Percentiles rank a stretch among this genome's conserved stretches.
These are phyloP conservation scores for Iberis pinnata DNA, from an alignment of 345 rosid species.

Conservation along the genomic window DNA sequence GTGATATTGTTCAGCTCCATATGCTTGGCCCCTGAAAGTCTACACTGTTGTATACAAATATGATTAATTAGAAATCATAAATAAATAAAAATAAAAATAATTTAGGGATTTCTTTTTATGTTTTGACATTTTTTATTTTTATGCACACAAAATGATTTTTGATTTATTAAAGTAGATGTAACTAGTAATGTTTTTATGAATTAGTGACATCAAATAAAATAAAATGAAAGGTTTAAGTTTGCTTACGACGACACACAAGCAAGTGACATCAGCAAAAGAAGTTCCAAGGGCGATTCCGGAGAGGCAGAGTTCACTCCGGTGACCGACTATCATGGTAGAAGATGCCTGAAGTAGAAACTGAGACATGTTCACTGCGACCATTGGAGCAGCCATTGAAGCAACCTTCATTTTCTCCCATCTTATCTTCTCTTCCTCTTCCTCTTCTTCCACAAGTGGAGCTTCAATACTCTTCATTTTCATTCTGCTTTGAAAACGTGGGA, in stretches of 20 bases:
- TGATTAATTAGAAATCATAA: not conserved
- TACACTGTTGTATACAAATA: constrained; percentile 28
- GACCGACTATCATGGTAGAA: constrained; percentile 32
- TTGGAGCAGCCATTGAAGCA: constrained; percentile 34
- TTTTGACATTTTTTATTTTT: no score
- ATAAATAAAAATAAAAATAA: not conserved
- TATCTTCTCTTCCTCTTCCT: constrained; percentile 12
- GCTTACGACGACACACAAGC: constrained; percentile 33
- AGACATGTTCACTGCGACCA: constrained; percentile 31
- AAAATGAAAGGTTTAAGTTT: no score
- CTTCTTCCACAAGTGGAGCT: constrained; percentile 21
- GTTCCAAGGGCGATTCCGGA: constrained; percentile 30
- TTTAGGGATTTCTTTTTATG: no score
- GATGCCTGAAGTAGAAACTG: constrained; percentile 28
- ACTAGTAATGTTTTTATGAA: no score
- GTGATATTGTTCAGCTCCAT: constrained; percentile 60
- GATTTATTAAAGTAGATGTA: no score
- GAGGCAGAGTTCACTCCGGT: constrained; percentile 23
- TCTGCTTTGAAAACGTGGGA: no score
- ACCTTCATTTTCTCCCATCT: constrained; percentile 31
- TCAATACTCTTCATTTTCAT: constrained; percentile 19
- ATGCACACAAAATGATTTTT: no score
- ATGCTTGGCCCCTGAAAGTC: constrained; percentile 84
- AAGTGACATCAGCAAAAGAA: constrained; percentile 32
- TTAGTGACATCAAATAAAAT: no score